phyloP scores from a whole-genome alignment of 164 flowering plant genomes.

The Aristolochia contorta region DNA sequence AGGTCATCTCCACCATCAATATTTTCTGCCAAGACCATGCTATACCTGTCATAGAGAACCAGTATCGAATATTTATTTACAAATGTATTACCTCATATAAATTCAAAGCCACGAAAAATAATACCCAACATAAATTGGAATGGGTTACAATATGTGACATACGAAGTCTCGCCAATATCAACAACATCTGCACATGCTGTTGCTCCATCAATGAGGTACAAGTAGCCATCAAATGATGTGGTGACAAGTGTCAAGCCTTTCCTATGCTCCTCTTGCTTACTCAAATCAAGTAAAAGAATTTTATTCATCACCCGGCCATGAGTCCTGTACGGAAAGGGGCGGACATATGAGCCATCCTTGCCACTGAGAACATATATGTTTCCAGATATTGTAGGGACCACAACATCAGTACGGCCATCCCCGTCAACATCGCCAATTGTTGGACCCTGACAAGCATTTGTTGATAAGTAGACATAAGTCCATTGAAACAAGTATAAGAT shows the following conservation, averaged over 20 bases:
- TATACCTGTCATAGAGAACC: slow-evolving; percentile 54
- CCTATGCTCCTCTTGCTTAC: slow-evolving; percentile 67
- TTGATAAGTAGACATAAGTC: neutral
- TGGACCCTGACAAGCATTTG: slow-evolving; percentile 52
- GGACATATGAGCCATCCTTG: slow-evolving; percentile 73
- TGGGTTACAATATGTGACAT: slow-evolving; percentile 17
- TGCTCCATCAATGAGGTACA: slow-evolving; percentile 92
- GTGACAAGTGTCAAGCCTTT: slow-evolving; percentile 88
- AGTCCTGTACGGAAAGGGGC: slow-evolving; percentile 91
- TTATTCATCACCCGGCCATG: slow-evolving; percentile 97
- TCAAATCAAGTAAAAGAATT: slow-evolving; percentile 88
- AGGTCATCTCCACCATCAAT: slow-evolving; percentile 99
- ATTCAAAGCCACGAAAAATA: neutral
- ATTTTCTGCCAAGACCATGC: slow-evolving; percentile 97
- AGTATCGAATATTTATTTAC: neutral
- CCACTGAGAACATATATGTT: slow-evolving; percentile 94
- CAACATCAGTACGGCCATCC: slow-evolving; percentile 94
- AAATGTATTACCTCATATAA: neutral
- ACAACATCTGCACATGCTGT: slow-evolving; percentile 97
- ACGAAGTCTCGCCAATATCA: slow-evolving; percentile 99
- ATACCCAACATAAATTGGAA: neutral
- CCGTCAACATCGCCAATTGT: slow-evolving; percentile 93
- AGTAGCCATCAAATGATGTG: slow-evolving; percentile 94
- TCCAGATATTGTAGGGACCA: slow-evolving; percentile 86
- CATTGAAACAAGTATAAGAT: neutral